Percentiles rank a stretch among this genome's conserved stretches.
Evolutionary conservation across 345 rosid species (phyloP).

Genomic region (Eucalyptus paniculata): DNA sequence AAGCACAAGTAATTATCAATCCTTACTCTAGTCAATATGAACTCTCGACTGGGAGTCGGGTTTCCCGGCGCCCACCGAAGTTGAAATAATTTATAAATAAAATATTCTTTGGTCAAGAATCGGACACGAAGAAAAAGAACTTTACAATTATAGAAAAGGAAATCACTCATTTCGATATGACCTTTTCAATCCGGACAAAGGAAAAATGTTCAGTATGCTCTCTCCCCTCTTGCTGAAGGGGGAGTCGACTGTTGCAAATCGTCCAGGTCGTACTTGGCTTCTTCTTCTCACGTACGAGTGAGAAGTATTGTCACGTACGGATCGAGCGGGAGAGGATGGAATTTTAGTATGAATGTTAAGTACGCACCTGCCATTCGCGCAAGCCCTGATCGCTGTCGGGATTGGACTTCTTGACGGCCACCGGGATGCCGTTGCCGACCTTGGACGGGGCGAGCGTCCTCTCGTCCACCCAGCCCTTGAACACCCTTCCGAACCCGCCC

Average conservation of each 20-base stretch:
- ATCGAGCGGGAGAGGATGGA: neutral
- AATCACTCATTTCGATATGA: neutral
- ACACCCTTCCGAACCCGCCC: constrained; percentile 87
- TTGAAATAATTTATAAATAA: neutral
- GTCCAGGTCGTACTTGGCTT: neutral
- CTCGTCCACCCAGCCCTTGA: constrained; percentile 78
- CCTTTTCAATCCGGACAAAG: neutral
- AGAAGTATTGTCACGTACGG: neutral
- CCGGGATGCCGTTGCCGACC: constrained; percentile 55
- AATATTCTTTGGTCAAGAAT: neutral
- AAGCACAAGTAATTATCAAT: neutral
- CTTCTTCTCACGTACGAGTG: neutral
- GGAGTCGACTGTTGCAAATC: neutral
- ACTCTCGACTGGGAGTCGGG: neutral
- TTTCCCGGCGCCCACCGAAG: neutral
- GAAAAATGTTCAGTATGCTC: neutral
- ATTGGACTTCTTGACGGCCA: constrained; percentile 78
- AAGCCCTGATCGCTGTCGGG: constrained; percentile 68
- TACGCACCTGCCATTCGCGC: constrained; percentile 68
- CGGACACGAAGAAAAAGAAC: neutral
- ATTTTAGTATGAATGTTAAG: neutral
- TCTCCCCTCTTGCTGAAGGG: neutral
- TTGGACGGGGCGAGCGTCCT: constrained; percentile 45
- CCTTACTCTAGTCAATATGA: neutral
- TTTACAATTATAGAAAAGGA: neutral